Evolutionary conservation across 2,329 filamentous ascomycete species (phyloP).

Genomic region (Neonectria hederae): DNA sequence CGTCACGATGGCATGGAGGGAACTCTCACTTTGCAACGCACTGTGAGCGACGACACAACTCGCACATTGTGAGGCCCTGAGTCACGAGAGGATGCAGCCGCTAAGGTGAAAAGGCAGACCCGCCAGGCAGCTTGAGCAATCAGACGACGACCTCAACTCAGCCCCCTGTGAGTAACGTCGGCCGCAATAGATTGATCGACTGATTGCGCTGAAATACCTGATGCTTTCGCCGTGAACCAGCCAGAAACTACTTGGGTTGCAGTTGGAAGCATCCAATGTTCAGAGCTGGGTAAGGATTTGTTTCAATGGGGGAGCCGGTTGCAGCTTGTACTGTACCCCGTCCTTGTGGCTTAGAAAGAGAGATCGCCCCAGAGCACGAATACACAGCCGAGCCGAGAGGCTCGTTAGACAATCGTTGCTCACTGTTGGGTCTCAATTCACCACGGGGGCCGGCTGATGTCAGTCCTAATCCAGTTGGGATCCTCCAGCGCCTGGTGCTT

Average conservation of each 20-base stretch:
- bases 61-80: conserved; percentile 30
- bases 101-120: conserved; percentile 37
- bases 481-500: conserved; percentile 9
- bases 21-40: conserved; percentile 12
- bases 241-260: conserved; percentile 23
- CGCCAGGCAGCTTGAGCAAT: conserved; percentile 35
- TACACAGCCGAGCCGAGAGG: conserved; percentile 5
- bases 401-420: conserved; percentile 3
- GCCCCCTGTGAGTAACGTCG: conserved; percentile 32
- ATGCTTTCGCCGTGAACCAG: conserved; percentile 33
- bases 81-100: conserved; percentile 29
- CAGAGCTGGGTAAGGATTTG: conserved; percentile 12
- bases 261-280: conserved; percentile 22
- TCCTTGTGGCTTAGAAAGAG: neutral
- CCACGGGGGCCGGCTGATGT: neutral
- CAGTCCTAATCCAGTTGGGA: conserved; percentile 18
- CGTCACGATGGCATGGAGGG: conserved; percentile 4
- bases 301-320: conserved; percentile 16
- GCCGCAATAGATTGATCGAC: conserved; percentile 39
- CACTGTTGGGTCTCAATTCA: conserved; percentile 16
- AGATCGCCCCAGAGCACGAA: neutral
- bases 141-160: conserved; percentile 26
- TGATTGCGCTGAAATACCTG: conserved; percentile 39
- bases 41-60: conserved; percentile 11
- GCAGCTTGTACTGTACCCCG: conserved; percentile 7